Evolutionary conservation across 306 rosid genomes (phyloP), one percentile per base, ranked within the genome.

Genomic region (Trichosanthes cucumerina): DNA sequence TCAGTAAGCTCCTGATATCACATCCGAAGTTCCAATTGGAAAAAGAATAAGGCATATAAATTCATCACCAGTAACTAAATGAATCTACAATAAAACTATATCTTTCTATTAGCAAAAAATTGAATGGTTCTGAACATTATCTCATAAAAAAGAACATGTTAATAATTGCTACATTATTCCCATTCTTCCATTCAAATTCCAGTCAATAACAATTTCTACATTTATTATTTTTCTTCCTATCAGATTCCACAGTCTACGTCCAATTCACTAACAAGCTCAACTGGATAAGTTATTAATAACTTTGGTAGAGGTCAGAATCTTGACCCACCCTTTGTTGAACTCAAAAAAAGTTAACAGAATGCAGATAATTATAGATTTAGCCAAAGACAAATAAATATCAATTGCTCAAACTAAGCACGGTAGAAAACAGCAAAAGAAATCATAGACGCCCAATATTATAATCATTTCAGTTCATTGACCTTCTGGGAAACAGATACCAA

Each of bases 401-500:
- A 39, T 68, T 68, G 9, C 75, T 43, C 68, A 63, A 69, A 69
- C 33, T 10, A 13, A 11, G 53, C 24, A 21, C 34, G 5, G 54
- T 43, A 69, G 31, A 44, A 41, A 10, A 69, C 76, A 11, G 43
- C 59, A 72, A 47, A 16, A 72, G 23, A 72, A 46, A 24, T 43
- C 76, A 43, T 31, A 26, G 36, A 34, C 1, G 0, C 50, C 11
- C 7, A 54, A 76, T 39, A 73, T 11, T 23, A 12, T 7, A 47
- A 31, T 14, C 19, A 23, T 47, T 46, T 47, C 77, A 19, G 36
- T 16, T 3, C 41, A 24, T 46, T 26, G 13, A 76, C 50, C 62
- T 66, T 81, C 76, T 31, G 11, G 71, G 57, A 46, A 65, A 76
- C 69, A 59, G 68, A 54, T 12, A 39, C 31, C 13, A 72, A 77